These are phyloP conservation scores for Bruguiera sexangula DNA, from an alignment of 345 rosid genomes.

Conservation along the genomic window DNA sequence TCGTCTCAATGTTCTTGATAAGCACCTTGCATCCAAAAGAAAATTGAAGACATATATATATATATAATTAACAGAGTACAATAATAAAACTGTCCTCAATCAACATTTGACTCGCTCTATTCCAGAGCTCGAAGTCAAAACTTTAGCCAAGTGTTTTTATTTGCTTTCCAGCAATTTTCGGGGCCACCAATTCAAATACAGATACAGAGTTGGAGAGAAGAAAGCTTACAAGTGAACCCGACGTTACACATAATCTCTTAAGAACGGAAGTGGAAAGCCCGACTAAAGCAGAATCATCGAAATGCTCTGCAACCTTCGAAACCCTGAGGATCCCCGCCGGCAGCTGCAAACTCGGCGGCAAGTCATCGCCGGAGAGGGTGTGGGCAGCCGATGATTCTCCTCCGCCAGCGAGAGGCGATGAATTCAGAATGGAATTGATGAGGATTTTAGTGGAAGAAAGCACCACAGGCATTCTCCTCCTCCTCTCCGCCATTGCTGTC, in stretches of 20 bases:
- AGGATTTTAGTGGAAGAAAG: constrained; percentile 73
- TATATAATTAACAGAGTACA: background rate
- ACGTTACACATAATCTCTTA: constrained; percentile 57
- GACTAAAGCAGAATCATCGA: constrained; percentile 61
- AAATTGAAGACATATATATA: background rate
- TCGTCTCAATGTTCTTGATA: constrained; percentile 53
- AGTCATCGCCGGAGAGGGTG: constrained; percentile 12
- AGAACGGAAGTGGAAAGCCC: constrained; percentile 68
- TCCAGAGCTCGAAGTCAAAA: too few species aligned
- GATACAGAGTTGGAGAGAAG: background rate
- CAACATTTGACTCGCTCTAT: too few species aligned
- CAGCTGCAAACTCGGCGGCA: constrained; percentile 26
- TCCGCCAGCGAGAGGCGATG: constrained; percentile 28
- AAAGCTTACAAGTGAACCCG: constrained; percentile 68
- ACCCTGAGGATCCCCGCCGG: constrained; percentile 70
- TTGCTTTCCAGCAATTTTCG: background rate
- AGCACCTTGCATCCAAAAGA: constrained; percentile 42
- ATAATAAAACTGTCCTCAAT: background rate
- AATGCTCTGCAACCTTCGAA: constrained; percentile 31
- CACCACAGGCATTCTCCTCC: constrained; percentile 71
- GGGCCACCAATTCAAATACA: background rate
- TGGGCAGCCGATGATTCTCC: constrained; percentile 5
- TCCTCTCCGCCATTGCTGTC: constrained; percentile 18
- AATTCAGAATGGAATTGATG: constrained; percentile 51
- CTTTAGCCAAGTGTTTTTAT: too few species aligned